Base-by-base conservation (phyloP, 768 basidiomycete species). In the Xerocomus brunneocitrinus region DNA sequence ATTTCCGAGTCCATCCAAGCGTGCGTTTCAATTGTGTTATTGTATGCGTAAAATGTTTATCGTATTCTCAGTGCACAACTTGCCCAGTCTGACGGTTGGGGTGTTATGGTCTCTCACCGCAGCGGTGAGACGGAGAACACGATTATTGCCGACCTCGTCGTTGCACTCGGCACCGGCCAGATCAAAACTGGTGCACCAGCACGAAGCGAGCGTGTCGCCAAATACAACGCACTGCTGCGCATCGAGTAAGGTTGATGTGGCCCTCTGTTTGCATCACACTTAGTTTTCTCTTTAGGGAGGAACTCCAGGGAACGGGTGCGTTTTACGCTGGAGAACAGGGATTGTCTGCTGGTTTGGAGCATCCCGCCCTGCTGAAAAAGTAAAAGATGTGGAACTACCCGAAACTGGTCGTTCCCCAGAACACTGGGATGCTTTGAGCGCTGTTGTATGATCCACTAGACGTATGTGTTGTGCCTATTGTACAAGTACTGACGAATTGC, bases 141-240 rank as follows among this genome's bases (percentile, higher is more conserved):
- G 50, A 79, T 93, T 73, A 98, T 98, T 65, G 92, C 95, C 58
- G 94, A 98, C 73, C 85, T 98, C 60, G 84, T 86, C 58, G 94
- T 98, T 62, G 97, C 90, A 45, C 91, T 98, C 61, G 87, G 88
- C 59, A 81, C 80, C 55, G 94, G 94, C 58, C 89, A 95, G 75
- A 97, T 98, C 81, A 98, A 99, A 87, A 97, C 95, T 44, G 95
- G 95, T 75, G 95, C 95, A 40, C 95, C 95, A 34, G 93, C 92
- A 57, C 83, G 95, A 58, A 89, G 85, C 64, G 97, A 98, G 78
- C 95, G 97, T 76, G 89, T 98, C 28, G 92, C 91, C 66, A 95
- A 95, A 74, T 92, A 93, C 81, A 95, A 95, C 67, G 76, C 81
- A 32, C 76, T 97, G 50, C 79, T 97, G 68, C 89, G 93, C 63